Conservation (phyloP, 371 early-diverging fungal genomes). For the Syncephalastrum racemosum region DNA sequence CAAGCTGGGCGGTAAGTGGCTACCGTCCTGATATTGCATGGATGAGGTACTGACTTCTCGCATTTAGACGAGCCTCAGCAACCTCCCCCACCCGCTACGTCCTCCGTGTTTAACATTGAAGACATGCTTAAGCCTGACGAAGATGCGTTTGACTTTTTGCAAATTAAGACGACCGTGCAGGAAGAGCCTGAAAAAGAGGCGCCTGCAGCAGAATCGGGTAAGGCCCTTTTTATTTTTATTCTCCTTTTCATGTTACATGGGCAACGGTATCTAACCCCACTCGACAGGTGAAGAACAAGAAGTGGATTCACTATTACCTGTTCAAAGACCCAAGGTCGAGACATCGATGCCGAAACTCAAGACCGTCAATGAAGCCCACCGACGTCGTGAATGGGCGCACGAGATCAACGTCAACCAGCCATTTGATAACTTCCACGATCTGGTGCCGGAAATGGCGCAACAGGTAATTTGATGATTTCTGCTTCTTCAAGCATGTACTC, state of each 20-base stretch:
- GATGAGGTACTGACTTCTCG: conserved; percentile 3
- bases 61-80: conserved; percentile 12
- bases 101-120: conserved; percentile 53
- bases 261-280: no score
- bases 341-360: conserved; percentile 21
- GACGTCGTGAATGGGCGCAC: conserved; percentile 89
- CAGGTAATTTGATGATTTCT: conserved; percentile 35
- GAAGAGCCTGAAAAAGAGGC: not conserved
- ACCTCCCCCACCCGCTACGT: not conserved
- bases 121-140: conserved; percentile 54
- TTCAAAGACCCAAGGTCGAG: conserved; percentile 10
- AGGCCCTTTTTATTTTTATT: no score
- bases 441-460: conserved; percentile 82
- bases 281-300: conserved; percentile 19
- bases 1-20: conserved; percentile 36
- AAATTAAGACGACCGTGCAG: conserved; percentile 26
- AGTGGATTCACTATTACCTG: conserved; percentile 41
- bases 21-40: not conserved
- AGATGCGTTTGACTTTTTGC: conserved; percentile 41
- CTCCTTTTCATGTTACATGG: no score
- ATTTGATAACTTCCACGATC: conserved; percentile 83
- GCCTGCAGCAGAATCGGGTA: not conserved
- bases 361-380: conserved; percentile 29
- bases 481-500: not conserved
- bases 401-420: conserved; percentile 82